Conservation (phyloP, 2,329 filamentous ascomycete species). For the Neoascochyta sp. region DNA sequence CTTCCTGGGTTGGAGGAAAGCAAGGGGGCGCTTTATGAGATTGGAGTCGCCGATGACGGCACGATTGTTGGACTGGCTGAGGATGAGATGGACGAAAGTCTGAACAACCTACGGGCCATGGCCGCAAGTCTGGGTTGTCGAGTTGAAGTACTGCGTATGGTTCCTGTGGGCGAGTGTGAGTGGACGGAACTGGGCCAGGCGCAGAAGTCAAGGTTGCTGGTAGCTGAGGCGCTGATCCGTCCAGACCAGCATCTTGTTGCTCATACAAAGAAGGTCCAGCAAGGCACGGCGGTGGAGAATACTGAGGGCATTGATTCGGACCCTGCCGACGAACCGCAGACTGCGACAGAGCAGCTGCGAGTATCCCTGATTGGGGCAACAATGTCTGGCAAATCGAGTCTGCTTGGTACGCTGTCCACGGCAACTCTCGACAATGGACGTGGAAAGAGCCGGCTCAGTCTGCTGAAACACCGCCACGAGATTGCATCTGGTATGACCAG, state of each 20-base stretch:
- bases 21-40: constrained; percentile 89
- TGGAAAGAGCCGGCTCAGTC: constrained; percentile 80
- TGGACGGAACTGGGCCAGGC: constrained; percentile 54
- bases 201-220: constrained; percentile 61
- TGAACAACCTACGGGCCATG: constrained; percentile 83
- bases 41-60: constrained; percentile 92
- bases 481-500: constrained; percentile 88
- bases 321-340: constrained; percentile 6
- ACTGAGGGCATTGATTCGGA: not conserved
- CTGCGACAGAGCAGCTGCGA: constrained; percentile 62
- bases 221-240: constrained; percentile 84
- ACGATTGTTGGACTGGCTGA: constrained; percentile 81
- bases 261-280: constrained; percentile 9
- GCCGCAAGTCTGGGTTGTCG: constrained; percentile 85
- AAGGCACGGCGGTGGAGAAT: constrained; percentile 4
- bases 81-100: constrained; percentile 89
- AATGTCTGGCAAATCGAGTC: constrained; percentile 85
- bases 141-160: constrained; percentile 75
- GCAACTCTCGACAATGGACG: constrained; percentile 87
- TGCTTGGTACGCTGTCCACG: constrained; percentile 83
- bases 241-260: constrained; percentile 48
- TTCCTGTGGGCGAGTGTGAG: constrained; percentile 81
- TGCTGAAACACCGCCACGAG: constrained; percentile 91
- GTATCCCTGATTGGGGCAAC: constrained; percentile 86
- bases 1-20: constrained; percentile 84